phyloP scores from a whole-genome alignment of 2,329 filamentous ascomycete species.

The Scleromitrula shiraiana region DNA sequence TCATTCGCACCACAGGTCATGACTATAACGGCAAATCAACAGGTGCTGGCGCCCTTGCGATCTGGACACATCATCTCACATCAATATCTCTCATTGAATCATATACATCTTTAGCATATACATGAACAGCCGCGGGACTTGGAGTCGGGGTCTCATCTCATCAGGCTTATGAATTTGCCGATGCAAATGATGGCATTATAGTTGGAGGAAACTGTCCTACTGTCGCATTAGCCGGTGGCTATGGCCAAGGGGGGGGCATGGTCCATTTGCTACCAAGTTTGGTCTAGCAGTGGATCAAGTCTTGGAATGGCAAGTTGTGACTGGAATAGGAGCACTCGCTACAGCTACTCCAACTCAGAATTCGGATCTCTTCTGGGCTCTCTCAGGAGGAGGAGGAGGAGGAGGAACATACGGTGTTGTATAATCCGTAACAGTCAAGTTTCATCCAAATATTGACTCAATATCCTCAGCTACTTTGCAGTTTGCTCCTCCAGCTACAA shows the following conservation, averaged over 20 bases:
- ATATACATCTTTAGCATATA: neutral
- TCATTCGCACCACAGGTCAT: conserved; percentile 48
- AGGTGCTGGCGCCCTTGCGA: neutral
- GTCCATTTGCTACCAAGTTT: conserved; percentile 40
- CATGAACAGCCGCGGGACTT: neutral
- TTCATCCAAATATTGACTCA: neutral
- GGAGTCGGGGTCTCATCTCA: neutral
- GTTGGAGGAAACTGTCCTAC: conserved; percentile 27
- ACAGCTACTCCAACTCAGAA: conserved; percentile 40
- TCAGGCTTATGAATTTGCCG: neutral
- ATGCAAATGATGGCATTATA: neutral
- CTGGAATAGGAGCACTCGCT: conserved; percentile 38
- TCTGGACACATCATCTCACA: neutral
- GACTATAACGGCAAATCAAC: conserved; percentile 32
- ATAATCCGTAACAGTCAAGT: conserved; percentile 38
- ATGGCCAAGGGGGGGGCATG: conserved; percentile 53
- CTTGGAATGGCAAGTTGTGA: conserved; percentile 47
- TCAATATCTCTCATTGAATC: neutral
- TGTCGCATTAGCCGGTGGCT: conserved; percentile 34
- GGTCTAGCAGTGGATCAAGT: conserved; percentile 53
- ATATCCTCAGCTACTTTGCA: neutral
- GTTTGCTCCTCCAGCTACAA: neutral
- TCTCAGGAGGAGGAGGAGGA: conserved; percentile 52
- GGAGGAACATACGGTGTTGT: conserved; percentile 51
- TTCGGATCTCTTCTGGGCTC: conserved; percentile 53